Evolutionary conservation across 2,329 filamentous ascomycete genomes (phyloP).

Genomic region (Thermoascus crustaceus): DNA sequence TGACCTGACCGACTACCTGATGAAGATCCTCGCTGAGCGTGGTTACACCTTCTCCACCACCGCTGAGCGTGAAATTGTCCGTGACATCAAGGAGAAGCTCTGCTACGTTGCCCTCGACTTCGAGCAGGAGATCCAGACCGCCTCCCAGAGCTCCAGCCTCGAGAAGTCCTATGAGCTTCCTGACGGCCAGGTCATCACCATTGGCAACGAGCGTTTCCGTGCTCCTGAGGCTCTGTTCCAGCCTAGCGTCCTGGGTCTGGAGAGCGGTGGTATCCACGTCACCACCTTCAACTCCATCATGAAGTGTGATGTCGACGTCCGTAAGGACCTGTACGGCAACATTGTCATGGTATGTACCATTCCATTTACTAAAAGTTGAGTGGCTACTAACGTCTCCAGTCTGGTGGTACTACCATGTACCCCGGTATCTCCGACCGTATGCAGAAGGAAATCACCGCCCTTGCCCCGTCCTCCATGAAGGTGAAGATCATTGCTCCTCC

Average conservation of each 20-base stretch:
- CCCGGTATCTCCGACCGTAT: slow-evolving; percentile 99
- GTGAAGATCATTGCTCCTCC: slow-evolving; percentile 99
- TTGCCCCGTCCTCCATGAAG: slow-evolving; percentile 99
- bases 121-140: slow-evolving; percentile 99
- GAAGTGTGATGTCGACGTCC: slow-evolving; percentile 99
- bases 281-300: slow-evolving; percentile 99
- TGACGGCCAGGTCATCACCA: slow-evolving; percentile 99
- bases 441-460: slow-evolving; percentile 99
- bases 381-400: slow-evolving; percentile 47
- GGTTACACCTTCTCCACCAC: slow-evolving; percentile 99
- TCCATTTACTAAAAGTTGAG: too few relatives aligned
- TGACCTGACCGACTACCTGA: slow-evolving; percentile 99
- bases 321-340: slow-evolving; percentile 99
- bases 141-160: slow-evolving; percentile 94
- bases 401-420: slow-evolving; percentile 99
- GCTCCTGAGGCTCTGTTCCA: slow-evolving; percentile 99
- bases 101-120: slow-evolving; percentile 99
- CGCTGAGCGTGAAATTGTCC: slow-evolving; percentile 99
- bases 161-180: slow-evolving; percentile 99
- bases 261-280: slow-evolving; percentile 97
- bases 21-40: slow-evolving; percentile 99
- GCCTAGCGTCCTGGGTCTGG: slow-evolving; percentile 94
- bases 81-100: slow-evolving; percentile 99
- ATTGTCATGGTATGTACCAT: slow-evolving; percentile 88
- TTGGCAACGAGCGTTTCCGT: slow-evolving; percentile 99